Evolutionary conservation across 768 basidiomycete genomes (phyloP).

Genomic region (Suillus brevipes): DNA sequence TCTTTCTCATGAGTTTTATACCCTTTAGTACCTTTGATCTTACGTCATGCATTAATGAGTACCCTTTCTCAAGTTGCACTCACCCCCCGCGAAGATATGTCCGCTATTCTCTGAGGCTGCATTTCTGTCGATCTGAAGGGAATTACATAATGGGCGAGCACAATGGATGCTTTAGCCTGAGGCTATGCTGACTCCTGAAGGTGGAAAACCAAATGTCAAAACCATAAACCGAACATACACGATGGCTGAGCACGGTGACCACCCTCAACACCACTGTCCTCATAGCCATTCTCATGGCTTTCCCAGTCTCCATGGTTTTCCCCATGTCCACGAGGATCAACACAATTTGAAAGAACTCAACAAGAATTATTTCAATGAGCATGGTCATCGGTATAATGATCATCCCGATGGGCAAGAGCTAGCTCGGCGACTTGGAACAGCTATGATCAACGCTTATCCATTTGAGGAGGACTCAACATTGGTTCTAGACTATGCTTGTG

Average conservation of each 20-base stretch:
- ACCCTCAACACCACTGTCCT: neutral
- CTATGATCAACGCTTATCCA: slow-evolving; percentile 37
- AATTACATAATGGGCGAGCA: neutral
- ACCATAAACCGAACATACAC: neutral
- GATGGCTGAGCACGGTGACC: slow-evolving; percentile 5
- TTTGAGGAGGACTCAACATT: slow-evolving; percentile 58
- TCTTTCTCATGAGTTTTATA: too few species aligned
- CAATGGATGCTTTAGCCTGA: neutral
- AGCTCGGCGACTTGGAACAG: slow-evolving; percentile 24
- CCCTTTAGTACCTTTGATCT: neutral
- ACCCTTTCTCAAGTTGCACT: neutral
- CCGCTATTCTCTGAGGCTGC: neutral
- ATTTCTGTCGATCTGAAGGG: neutral
- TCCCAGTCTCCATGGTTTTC: neutral
- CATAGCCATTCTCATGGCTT: neutral
- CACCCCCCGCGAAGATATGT: neutral
- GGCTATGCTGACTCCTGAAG: too few species aligned
- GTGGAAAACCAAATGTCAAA: neutral
- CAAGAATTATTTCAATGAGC: slow-evolving; percentile 25
- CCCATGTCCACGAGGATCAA: neutral
- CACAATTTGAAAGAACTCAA: slow-evolving; percentile 26
- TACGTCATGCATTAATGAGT: neutral
- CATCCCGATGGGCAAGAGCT: slow-evolving; percentile 19
- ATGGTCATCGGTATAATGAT: slow-evolving; percentile 27
- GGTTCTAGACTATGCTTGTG: slow-evolving; percentile 76